Base-by-base conservation (phyloP, 768 basidiomycete species). In the Mycena leptocephala region DNA sequence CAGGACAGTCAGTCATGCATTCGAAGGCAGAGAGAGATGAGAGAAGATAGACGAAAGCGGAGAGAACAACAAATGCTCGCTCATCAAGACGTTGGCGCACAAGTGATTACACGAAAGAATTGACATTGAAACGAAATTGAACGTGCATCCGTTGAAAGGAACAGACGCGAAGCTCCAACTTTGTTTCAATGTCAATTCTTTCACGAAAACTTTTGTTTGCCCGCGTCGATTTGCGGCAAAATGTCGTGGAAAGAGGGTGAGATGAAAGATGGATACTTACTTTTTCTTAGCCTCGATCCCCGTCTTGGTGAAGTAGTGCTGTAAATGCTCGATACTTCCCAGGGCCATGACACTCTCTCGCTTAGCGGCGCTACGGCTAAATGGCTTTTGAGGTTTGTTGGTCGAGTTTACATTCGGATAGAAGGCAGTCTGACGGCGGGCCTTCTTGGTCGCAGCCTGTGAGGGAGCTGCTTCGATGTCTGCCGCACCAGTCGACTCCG, bases 281-380 rank as follows among this genome's bases (percentile, higher is more conserved):
- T 92, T 91, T 85, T 89, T 90, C 87, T 93, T 92, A 39, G 94
- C 89, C 30, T 89, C 90, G 69, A 97, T 90, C 2, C 96, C 96
- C 0, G 95, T 92, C 89, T 97, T 97, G 10, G 95, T 96, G 81
- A 97, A 99, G 82, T 97, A 97, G 81, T 97, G 94, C 85, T 99
- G 97, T 51, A 99, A 90, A 83, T 98, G 96, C 82, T 98, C 95
- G 79, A 99, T 99, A 82, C 96, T 97, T n/a, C 97, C 97, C 22
- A 99, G 86, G 0, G 96, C 93, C 93, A 97, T 95, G 24, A 99
- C 97, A 79, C 95, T 96, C 84, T 96, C 95, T 53, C 97, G 92
- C 85, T 97, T 98, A 5, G 96, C 96, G 0, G 97, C 97, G 75
- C 95, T 96, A 76, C 95, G 88, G 79, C 95, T 95, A 89, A 97